phyloP scores from a whole-genome alignment of 2,329 filamentous ascomycete genomes.

The Talaromyces rugulosus region DNA sequence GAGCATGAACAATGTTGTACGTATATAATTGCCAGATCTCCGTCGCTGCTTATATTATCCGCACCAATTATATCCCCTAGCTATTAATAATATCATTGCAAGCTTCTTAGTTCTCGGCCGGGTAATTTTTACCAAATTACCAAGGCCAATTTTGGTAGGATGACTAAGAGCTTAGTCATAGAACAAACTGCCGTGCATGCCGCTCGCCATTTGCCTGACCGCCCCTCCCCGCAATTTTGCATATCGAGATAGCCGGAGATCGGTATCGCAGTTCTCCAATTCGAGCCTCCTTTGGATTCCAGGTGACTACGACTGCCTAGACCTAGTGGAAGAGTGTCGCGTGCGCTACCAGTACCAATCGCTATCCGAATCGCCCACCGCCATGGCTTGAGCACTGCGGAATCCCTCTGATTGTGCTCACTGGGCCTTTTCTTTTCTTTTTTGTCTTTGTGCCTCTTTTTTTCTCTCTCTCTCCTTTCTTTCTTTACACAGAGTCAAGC shows the following conservation, averaged over 20 bases:
- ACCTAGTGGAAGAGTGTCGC: not conserved
- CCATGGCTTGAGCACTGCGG: not conserved
- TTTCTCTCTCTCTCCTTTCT: not conserved
- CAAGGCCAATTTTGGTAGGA: too few relatives aligned
- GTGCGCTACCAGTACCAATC: not conserved
- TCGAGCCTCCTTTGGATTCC: not conserved
- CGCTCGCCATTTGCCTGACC: not conserved
- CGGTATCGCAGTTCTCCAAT: not conserved
- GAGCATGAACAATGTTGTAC: too few relatives aligned
- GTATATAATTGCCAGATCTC: too few relatives aligned
- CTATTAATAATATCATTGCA: not conserved
- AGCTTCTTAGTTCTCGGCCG: not conserved
- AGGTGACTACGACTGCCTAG: not conserved
- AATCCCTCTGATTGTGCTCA: not conserved
- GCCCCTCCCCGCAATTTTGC: not conserved
- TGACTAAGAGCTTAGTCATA: slow-evolving; percentile 8
- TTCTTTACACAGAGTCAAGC: not conserved
- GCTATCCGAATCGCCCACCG: not conserved
- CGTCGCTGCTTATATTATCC: too few relatives aligned
- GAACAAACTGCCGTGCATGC: not conserved
- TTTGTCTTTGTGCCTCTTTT: not conserved
- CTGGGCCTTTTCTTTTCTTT: not conserved
- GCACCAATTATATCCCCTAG: not conserved
- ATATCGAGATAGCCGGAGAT: not conserved
- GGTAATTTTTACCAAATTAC: not conserved